Base-by-base conservation (phyloP, 345 rosid genomes). In the Melastoma malabathricum region DNA sequence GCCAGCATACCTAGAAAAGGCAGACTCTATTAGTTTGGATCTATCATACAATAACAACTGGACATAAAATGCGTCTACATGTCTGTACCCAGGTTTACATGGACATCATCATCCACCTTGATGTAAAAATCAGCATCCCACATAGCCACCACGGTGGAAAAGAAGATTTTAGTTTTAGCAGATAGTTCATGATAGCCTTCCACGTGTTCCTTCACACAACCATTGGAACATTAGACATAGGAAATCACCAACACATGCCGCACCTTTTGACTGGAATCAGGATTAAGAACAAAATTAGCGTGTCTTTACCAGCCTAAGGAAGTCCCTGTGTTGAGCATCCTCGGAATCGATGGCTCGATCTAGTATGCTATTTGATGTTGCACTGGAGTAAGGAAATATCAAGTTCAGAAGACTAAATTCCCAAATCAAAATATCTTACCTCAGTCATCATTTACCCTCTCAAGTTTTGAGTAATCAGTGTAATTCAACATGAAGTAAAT, bases 91-190 rank as follows among this genome's bases (percentile, higher is more conserved):
- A 93, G 80, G 74, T 93, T 93, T 45, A 93, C 99, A 44, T 93
- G 99, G 61, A 88, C 97, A 72, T 93, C 99, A 70, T 93, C 99
- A 70, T 93, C 99, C 68, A 88, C 92, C 63, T 93, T 85, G 78
- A 93, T 63, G 64, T 88, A 93, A 65, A 62, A 93, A 55, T 88
- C 95, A 34, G 97, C 90, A 72, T 93, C 92, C 99, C 99, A 93
- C 59, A 61, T 79, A 18, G 95, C 86, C 66, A 93, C 95, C 3
- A 95, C 97, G 18, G 95, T 83, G 20, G 92, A 66, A 67, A 93
- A 83, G 78, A 81, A 92, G 34, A 52, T 85, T 70, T 93, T 93
- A 41, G 99, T 93, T 79, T 93, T 93, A 41, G 97, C 94, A 46
- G 99, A 79, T 69, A 93, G 73, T 68, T 88, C 97, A 27, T 85